Base-by-base conservation (phyloP, 1,139 yeast genomes). In the Protomyces inundatus region DNA sequence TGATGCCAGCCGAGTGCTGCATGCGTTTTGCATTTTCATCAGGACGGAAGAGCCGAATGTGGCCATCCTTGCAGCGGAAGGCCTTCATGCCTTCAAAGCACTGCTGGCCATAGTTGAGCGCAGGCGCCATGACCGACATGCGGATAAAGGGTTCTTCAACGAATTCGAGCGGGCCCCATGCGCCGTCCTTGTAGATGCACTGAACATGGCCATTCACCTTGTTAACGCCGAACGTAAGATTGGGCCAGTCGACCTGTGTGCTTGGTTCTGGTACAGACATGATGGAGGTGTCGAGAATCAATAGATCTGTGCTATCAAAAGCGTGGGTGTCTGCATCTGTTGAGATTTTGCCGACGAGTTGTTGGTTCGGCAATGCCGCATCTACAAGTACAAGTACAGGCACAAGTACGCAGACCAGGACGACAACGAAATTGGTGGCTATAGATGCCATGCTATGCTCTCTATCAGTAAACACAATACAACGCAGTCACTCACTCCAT, bases 251-350 rank as follows among this genome's bases (percentile, higher is more conserved):
- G 32, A 61, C 53, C 6, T 34, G 32, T 6, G 48, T 30, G 23
- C 54, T 48, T 10, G 62, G 53, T 23, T 36, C 36, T 10, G 56
- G 62, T 1, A 56, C 50, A 23, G 36, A 42, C 48, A 42, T 42
- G 48, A 14, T 33, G 35, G 10, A 14, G 9, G 16, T n/a, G 35
- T 16, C 32, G 14, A 23, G 32, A 40, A 45, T 7, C 6, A 59
- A 50, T 6, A 23, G 30, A 45, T 35, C 53, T 61, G 39, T 12
- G 50, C 64, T 14, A 80, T 78, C 66, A 80, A 77, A 64, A 77
- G 12, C 77, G 68, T 76, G 23, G 23, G 23, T 23, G 23, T 23
- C 23, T 23, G 2, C 23, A 23, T 23, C 23, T 23, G 23, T 23
- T 23, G 23, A 23, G 23, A 23, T 2, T 23, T 23, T 23, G 23